Evolutionary conservation across 345 rosid species (phyloP), one percentile per base, ranked within the genome.

Genomic region (Eucalyptus sp.): DNA sequence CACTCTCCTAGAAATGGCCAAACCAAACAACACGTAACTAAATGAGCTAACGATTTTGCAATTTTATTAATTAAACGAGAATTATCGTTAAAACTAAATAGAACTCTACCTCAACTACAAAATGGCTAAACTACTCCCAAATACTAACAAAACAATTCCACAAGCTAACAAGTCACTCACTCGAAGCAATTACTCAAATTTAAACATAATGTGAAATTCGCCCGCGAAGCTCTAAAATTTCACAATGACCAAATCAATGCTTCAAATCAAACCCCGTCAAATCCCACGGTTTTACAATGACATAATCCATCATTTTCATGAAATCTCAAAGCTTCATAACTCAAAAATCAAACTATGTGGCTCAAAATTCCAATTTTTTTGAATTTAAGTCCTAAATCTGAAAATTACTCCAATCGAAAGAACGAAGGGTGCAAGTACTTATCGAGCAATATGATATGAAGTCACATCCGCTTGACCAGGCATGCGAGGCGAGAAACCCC

Each of bases 351-450:
- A 0, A 12, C 50, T 13, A 11, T 0, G 5, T 2, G 0, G 14
- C 50, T 49, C 50, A 48, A 48, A 13, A 49, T 12, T 49, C 0
- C 14, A n/a, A n/a, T n/a, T n/a, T n/a, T n/a, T n/a, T 0, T 0
- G 2, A 49, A 49, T 3, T 49, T 49, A 49, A 49, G 5, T 1
- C 2, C 2, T 49, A 49, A 49, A 49, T 49, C 14, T 49, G 1
- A 13, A 49, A 49, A 49, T 0, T 49, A 49, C 14, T 49, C 2
- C 0, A 0, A 1, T 49, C 4, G 13, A 49, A 49, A 49, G 50
- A 49, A 0, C 5, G 0, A 11, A 4, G 0, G 50, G 0, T 0
- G 0, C 50, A 4, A 49, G 13, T 0, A 3, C 0, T 49, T 49
- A 49, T 33, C 13, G 4, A 12, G 13, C 50, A 49, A 3, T 49